phyloP scores from a whole-genome alignment of 2,329 filamentous ascomycete genomes.

The Biscogniauxia mediterranea region DNA sequence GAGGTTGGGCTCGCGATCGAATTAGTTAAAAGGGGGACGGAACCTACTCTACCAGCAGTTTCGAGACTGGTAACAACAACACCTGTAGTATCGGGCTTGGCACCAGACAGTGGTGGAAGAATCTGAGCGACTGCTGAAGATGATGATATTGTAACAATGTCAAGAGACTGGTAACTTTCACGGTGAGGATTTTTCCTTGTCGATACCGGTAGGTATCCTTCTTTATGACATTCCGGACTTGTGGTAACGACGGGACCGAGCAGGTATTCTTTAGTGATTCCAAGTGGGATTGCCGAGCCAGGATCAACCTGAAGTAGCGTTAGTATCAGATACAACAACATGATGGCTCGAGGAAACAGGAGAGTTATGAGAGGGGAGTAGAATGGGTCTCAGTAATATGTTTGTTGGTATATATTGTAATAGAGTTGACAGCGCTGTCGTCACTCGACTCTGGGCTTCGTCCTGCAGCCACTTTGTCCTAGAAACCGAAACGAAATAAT shows the following conservation, averaged over 20 bases:
- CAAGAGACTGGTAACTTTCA: constrained; percentile 27
- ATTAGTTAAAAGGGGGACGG: constrained; percentile 29
- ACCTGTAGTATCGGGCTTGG: constrained; percentile 33
- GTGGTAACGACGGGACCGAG: neutral
- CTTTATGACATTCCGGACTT: constrained; percentile 1
- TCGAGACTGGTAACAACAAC: constrained; percentile 33
- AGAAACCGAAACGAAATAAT: neutral
- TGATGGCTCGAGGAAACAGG: constrained; percentile 13
- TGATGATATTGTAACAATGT: constrained; percentile 32
- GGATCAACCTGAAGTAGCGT: constrained; percentile 28
- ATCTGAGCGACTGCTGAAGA: constrained; percentile 36
- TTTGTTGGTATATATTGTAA: constrained; percentile 6
- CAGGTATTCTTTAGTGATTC: constrained; percentile 7
- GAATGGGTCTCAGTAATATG: neutral
- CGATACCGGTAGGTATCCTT: constrained; percentile 14
- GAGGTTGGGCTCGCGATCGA: constrained; percentile 39
- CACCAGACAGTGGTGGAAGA: constrained; percentile 28
- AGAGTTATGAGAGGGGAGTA: constrained; percentile 2
- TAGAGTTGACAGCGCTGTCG: constrained; percentile 10
- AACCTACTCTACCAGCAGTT: constrained; percentile 23
- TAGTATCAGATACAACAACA: constrained; percentile 28
- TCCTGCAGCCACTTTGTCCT: neutral
- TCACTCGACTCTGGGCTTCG: constrained; percentile 1
- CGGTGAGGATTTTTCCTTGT: constrained; percentile 14
- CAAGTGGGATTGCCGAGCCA: constrained; percentile 19